Base-by-base conservation (phyloP, 225 moss, liverwort and hornwort genomes). In the Straminergon stramineum region DNA sequence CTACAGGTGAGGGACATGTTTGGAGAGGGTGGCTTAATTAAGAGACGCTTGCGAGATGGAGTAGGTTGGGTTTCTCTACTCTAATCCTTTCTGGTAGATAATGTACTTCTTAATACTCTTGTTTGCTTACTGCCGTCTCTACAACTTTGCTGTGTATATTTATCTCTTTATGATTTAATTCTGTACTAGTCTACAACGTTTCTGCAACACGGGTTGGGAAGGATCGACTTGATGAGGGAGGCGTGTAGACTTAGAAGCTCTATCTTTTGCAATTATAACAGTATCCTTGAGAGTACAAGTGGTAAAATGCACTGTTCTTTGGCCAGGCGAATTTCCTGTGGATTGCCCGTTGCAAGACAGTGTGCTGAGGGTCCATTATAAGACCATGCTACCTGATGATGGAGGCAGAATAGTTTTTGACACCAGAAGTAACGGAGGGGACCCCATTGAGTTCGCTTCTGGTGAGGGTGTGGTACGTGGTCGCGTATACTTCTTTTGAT, bases 321-420 rank as follows among this genome's bases (percentile, higher is more conserved):
- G 84, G 90, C 43, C 94, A 99, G 99, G 99, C 86, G 97, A 99
- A 90, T 99, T 99, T 90, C 99, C 99, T 86, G 95, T 99, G 76
- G 97, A 99, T 92, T 99, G 99, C 89, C 99, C 99, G 89, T 88
- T 99, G 85, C 97, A 97, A 89, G 99, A 97, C 90, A 97, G 99
- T 91, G 94, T 93, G 60, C 86, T 99, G 94, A 94, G 94, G 61
- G 90, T 99, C 75, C 99, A 97, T 89, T 99, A 97, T 82, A 97
- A 97, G 87, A 96, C 94, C 84, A 94, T 92, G 92, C 93, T 99
- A 87, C 95, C 95, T 87, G 94, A 88, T 91, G 94, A 95, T 84
- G 95, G 94, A 82, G 93, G 94, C 92, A 96, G 92, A 89, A 84
- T 96, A 66, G 97, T 97, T 87, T 89, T 94, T 88, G 95, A 99